phyloP scores from a whole-genome alignment of 2,329 filamentous ascomycete genomes.

The Neurospora sp. region DNA sequence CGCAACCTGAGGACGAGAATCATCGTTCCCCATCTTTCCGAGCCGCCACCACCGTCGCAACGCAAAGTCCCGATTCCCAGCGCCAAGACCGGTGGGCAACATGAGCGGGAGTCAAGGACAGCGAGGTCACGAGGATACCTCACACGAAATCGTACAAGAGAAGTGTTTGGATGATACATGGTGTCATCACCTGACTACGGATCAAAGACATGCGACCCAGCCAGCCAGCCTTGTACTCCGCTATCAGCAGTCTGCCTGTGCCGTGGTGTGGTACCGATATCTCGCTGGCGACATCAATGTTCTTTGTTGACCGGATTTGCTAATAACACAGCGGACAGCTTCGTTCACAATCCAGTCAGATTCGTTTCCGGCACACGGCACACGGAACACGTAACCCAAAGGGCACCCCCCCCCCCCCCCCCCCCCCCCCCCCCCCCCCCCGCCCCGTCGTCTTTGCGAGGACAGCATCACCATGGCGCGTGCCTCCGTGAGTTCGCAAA shows the following conservation, averaged over 20 bases:
- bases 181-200: constrained; percentile 17
- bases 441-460: neutral
- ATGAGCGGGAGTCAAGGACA: neutral
- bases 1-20: neutral
- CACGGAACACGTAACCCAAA: neutral
- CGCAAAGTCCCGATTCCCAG: neutral
- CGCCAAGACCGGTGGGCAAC: neutral
- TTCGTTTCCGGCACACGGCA: neutral
- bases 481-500: neutral
- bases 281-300: neutral
- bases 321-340: neutral
- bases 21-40: neutral
- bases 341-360: neutral
- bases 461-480: neutral
- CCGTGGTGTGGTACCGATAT: neutral
- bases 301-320: neutral
- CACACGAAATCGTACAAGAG: neutral
- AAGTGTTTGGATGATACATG: constrained; percentile 15
- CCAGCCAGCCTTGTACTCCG: neutral
- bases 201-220: constrained; percentile 1
- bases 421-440: too few species aligned
- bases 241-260: neutral
- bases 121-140: neutral
- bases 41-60: neutral
- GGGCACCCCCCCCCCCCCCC: too few species aligned